A percentile compares a stretch with the other conserved stretches of the same genome.
These are phyloP conservation scores for Phialophora expanda DNA, from an alignment of 2,329 filamentous ascomycete genomes.

Conservation along the genomic window DNA sequence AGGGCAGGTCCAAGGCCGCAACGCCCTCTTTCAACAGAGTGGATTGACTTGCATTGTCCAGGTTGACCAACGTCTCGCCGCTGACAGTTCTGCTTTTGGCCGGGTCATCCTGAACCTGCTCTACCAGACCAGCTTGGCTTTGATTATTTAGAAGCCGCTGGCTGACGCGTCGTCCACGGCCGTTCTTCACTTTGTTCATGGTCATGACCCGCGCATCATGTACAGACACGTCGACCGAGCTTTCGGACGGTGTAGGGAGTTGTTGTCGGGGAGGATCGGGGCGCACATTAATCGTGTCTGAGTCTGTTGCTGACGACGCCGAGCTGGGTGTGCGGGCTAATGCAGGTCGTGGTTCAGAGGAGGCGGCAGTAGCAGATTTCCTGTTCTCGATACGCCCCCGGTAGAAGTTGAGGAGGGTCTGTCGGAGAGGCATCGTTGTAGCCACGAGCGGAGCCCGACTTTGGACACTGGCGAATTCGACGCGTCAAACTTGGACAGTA, in stretches of 20 bases:
- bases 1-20: conserved; percentile 48
- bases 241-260: conserved; percentile 42
- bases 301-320: conserved; percentile 26
- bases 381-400: conserved; percentile 10
- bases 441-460: conserved; percentile 6
- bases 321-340: conserved; percentile 41
- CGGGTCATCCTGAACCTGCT: conserved; percentile 39
- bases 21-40: conserved; percentile 50
- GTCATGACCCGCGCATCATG: conserved; percentile 28
- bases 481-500: conserved; percentile 25
- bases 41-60: conserved; percentile 46
- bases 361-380: background rate
- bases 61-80: conserved; percentile 50
- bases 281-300: conserved; percentile 34
- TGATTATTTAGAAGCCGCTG: conserved; percentile 18
- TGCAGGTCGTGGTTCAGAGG: conserved; percentile 18
- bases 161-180: conserved; percentile 37
- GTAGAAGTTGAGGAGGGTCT: conserved; percentile 38
- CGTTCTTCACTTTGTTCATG: conserved; percentile 36
- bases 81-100: conserved; percentile 41
- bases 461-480: conserved; percentile 6
- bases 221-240: conserved; percentile 41
- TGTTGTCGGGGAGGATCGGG: conserved; percentile 22
- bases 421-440: conserved; percentile 38
- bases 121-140: conserved; percentile 41